phyloP scores from a whole-genome alignment of 805 yeast species.

The Schwanniomyces yamadae region DNA sequence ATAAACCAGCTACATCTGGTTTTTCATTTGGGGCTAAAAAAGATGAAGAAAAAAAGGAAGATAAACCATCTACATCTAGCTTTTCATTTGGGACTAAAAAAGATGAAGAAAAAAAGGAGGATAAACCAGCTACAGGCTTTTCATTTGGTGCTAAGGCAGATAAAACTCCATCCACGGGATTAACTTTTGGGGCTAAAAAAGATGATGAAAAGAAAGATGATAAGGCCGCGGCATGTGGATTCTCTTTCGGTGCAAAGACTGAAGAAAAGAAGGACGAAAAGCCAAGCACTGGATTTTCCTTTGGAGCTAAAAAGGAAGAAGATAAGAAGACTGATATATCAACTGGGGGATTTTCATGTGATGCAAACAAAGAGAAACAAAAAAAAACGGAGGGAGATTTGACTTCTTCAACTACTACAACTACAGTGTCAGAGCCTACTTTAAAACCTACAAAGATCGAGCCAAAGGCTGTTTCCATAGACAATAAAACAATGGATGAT shows the following conservation, averaged over 20 bases:
- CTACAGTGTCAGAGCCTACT: conserved; percentile 19
- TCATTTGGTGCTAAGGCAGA: conserved; percentile 27
- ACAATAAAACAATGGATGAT: conserved; percentile 91
- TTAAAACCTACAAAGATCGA: conserved; percentile 55
- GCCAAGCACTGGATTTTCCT: conserved; percentile 14
- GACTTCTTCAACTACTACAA: conserved; percentile 9
- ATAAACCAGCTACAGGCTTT: conserved; percentile 17
- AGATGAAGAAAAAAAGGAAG: conserved; percentile 17
- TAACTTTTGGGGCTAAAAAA: conserved; percentile 25
- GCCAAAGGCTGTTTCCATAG: conserved; percentile 72
- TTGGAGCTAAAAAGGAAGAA: conserved; percentile 18
- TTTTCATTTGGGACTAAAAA: conserved; percentile 26
- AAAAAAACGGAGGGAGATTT: neutral
- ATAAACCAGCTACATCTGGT: conserved; percentile 16
- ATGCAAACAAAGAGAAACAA: conserved; percentile 3
- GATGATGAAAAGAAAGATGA: conserved; percentile 20
- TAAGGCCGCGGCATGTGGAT: conserved; percentile 14
- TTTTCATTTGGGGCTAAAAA: conserved; percentile 21
- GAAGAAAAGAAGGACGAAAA: conserved; percentile 22
- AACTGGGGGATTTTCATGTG: conserved; percentile 19
- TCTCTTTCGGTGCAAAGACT: conserved; percentile 17
- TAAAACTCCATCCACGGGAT: conserved; percentile 22
- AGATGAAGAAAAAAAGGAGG: conserved; percentile 17
- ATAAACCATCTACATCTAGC: conserved; percentile 18
- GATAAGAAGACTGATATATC: conserved; percentile 21